Percentiles rank a stretch among this genome's conserved stretches.
Conservation (phyloP, 345 rosid genomes). For the Adansonia digitata region DNA sequence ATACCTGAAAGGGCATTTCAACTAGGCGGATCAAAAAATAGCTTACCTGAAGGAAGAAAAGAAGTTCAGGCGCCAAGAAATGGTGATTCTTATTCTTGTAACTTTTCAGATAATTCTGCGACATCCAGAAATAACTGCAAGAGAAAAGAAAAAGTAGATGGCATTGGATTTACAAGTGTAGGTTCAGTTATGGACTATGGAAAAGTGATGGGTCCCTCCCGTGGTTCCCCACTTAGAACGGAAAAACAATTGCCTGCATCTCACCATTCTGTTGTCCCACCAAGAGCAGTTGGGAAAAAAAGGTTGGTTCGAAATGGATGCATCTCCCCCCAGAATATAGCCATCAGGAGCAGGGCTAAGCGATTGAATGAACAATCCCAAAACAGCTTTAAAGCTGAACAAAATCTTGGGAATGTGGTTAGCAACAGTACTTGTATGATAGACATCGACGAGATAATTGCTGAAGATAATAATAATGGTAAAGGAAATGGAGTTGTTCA, state of each 20-base stretch:
- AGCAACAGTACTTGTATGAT: conserved; percentile 25
- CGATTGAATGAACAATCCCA: conserved; percentile 28
- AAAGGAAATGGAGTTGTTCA: too few species aligned
- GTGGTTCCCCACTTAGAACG: conserved; percentile 26
- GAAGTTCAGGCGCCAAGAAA: conserved; percentile 22
- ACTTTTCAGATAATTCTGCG: conserved; percentile 21
- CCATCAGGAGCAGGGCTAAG: conserved; percentile 32
- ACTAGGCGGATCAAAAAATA: conserved; percentile 24
- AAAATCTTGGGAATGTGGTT: conserved; percentile 21
- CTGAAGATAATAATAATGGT: conserved; percentile 27
- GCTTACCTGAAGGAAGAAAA: conserved; percentile 21
- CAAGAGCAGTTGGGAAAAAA: conserved; percentile 47
- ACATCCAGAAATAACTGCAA: conserved; percentile 32
- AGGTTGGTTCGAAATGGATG: conserved; percentile 84
- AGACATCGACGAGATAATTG: conserved; percentile 34
- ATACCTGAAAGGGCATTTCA: conserved; percentile 26
- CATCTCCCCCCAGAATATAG: conserved; percentile 72
- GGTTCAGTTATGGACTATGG: conserved; percentile 14
- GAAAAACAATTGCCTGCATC: conserved; percentile 23
- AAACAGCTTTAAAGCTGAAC: conserved; percentile 22
- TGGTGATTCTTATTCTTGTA: conserved; percentile 23
- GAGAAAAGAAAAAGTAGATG: conserved; percentile 63
- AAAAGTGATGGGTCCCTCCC: conserved; percentile 37
- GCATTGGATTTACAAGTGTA: conserved; percentile 5
- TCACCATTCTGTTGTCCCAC: conserved; percentile 21